Percentiles rank a stretch among this genome's conserved stretches.
Evolutionary conservation across 2,329 filamentous ascomycete species (phyloP).

Genomic region (Fonsecaea erecta): DNA sequence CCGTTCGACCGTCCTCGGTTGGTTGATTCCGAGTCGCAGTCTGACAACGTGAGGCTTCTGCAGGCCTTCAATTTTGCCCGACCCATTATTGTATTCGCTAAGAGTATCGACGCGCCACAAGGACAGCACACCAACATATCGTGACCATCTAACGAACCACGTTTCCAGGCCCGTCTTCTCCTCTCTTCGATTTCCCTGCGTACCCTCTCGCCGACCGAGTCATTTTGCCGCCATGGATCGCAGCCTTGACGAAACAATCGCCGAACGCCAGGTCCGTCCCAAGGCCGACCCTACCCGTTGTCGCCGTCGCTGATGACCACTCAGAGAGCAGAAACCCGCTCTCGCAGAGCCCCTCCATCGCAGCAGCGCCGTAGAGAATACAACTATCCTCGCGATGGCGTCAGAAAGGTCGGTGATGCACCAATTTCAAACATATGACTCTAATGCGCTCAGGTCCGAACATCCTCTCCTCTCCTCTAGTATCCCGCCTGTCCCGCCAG

Average conservation of each 20-base stretch:
- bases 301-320: conserved; percentile 11
- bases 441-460: conserved; percentile 27
- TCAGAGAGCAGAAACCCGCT: conserved; percentile 34
- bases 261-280: conserved; percentile 61
- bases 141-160: not conserved
- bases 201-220: not conserved
- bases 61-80: not conserved
- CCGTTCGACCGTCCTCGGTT: not conserved
- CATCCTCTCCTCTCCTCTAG: conserved; percentile 31
- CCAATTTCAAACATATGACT: conserved; percentile 39
- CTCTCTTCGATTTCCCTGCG: not conserved
- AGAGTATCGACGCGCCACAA: not conserved
- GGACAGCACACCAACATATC: not conserved
- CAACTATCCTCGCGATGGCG: conserved; percentile 75
- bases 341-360: conserved; percentile 43
- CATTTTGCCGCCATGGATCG: conserved; percentile 59
- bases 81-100: not conserved
- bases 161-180: not conserved
- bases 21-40: not conserved
- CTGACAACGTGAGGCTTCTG: not conserved
- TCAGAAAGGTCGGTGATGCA: conserved; percentile 74
- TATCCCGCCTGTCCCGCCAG: conserved; percentile 29
- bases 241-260: conserved; percentile 67
- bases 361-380: conserved; percentile 48
- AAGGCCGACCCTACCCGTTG: not conserved